Base-by-base conservation (phyloP, 352 stramenopile genomes). In the Globisporangium mamillatum region DNA sequence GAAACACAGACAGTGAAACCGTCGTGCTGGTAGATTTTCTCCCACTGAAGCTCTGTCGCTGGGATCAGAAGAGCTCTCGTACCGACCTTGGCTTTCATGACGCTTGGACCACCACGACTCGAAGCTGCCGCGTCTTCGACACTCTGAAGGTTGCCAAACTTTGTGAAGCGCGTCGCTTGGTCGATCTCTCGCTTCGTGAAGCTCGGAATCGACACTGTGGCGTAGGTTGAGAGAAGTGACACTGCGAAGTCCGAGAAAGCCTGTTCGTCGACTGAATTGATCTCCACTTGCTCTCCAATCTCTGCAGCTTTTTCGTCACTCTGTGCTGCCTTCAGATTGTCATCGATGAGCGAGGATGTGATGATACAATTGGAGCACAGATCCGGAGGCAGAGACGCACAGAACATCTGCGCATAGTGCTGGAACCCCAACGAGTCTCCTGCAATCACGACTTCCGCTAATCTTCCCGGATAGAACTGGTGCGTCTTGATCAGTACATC, bases 151-250 rank as follows among this genome's bases (percentile, higher is more conserved):
- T 57, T 71, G 8, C 76, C 76, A 36, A 46, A 73, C 32, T 70
- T 75, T 0, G 76, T 73, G 44, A 79, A 76, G 8, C 65, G 60
- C 5, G 69, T 67, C 12, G 76, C 76, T 61, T 80, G 74, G 18
- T 77, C 74, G 0, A 82, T 38, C 10, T 82, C 76, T 24, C 74
- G 68, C 16, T 56, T 64, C n/a, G 76, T 77, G 48, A 82, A 82
- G 18, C 46, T 64, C 0, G 74, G 71, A 8, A 79, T 80, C 38
- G 69, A 67, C 4, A 72, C 65, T 1, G 70, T 79, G 2, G 68
- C 76, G 56, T 75, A 70, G 36, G 71, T 74, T 38, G 74, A 64
- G 3, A 82, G 53, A 1, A 80, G 55, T 20, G 68, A 67, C 8
- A 38, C 50, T n/a, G 74, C 74, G 34, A 82, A 82, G 0, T 79